phyloP scores from a whole-genome alignment of 2,329 filamentous ascomycete species.

The Golovinomyces cichoracearum region DNA sequence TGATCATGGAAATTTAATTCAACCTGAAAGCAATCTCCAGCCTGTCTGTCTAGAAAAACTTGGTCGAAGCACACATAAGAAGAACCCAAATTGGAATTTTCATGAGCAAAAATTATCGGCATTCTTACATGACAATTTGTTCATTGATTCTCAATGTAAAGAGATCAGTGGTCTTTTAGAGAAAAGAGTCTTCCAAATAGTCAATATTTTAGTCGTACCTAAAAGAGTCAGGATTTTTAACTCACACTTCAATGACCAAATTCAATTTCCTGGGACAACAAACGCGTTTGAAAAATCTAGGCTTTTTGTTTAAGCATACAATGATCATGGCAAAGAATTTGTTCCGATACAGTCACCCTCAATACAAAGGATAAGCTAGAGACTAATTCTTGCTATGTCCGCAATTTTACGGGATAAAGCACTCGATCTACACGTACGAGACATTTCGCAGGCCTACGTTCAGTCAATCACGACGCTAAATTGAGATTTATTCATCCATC shows the following conservation, averaged over 20 bases:
- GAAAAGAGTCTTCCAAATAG: slow-evolving; percentile 1
- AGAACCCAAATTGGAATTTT: too few species aligned
- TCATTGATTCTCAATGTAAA: not conserved
- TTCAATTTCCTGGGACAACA: slow-evolving; percentile 3
- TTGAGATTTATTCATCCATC: too few species aligned
- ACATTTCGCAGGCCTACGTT: too few species aligned
- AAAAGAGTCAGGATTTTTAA: slow-evolving; percentile 2
- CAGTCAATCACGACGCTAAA: too few species aligned
- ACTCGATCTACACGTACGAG: too few species aligned
- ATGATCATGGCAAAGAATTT: not conserved
- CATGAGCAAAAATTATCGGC: not conserved
- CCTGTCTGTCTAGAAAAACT: too few species aligned
- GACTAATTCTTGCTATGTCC: not conserved
- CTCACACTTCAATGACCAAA: slow-evolving; percentile 4
- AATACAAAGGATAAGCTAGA: not conserved
- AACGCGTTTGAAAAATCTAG: slow-evolving; percentile 2
- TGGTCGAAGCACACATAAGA: too few species aligned
- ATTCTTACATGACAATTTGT: not conserved
- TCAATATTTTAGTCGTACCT: not conserved
- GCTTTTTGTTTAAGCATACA: slow-evolving; percentile 3
- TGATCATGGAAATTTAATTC: too few species aligned
- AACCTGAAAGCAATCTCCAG: too few species aligned
- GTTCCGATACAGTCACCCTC: not conserved
- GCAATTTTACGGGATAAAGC: too few species aligned
- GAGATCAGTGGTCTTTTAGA: not conserved